These are phyloP conservation scores for Elaphomyces granulatus DNA, from an alignment of 495 filamentous ascomycete species.

Conservation along the genomic window DNA sequence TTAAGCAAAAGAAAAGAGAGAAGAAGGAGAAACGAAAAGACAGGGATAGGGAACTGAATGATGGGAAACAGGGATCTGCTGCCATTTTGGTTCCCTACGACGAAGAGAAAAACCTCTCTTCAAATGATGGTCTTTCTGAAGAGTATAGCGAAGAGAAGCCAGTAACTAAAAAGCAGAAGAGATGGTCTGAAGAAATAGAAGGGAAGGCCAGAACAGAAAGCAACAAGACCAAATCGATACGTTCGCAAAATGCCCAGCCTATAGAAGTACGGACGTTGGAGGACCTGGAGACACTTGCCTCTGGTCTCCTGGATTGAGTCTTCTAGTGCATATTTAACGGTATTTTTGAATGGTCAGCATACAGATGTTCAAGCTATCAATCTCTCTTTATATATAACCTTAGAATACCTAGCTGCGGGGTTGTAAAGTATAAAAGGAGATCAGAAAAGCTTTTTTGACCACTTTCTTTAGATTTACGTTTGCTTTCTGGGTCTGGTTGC, in stretches of 20 bases:
- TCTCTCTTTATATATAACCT: no score
- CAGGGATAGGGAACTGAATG: conserved; percentile 43
- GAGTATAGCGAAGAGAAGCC: conserved; percentile 12
- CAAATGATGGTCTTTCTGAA: conserved; percentile 28
- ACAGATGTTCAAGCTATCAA: no score
- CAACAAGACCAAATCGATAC: conserved; percentile 29
- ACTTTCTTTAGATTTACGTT: no score
- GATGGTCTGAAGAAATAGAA: conserved; percentile 10
- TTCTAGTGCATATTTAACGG: neutral
- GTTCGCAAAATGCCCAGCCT: conserved; percentile 25
- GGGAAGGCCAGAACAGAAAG: conserved; percentile 15
- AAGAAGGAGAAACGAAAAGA: conserved; percentile 79
- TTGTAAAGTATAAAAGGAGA: no score
- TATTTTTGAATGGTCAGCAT: no score
- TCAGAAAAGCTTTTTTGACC: no score
- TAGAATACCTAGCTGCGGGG: no score
- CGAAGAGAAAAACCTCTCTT: conserved; percentile 9
- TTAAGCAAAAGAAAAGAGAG: conserved; percentile 64
- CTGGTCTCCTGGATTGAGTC: conserved; percentile 52
- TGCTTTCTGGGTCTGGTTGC: no score
- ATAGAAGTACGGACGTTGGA: conserved; percentile 59
- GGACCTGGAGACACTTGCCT: conserved; percentile 78
- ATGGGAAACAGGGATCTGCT: conserved; percentile 27
- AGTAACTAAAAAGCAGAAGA: conserved; percentile 8
- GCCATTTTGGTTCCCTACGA: conserved; percentile 32